Evolutionary conservation across 2,329 filamentous ascomycete genomes (phyloP).

Genomic region (Chaetomium strumarium): DNA sequence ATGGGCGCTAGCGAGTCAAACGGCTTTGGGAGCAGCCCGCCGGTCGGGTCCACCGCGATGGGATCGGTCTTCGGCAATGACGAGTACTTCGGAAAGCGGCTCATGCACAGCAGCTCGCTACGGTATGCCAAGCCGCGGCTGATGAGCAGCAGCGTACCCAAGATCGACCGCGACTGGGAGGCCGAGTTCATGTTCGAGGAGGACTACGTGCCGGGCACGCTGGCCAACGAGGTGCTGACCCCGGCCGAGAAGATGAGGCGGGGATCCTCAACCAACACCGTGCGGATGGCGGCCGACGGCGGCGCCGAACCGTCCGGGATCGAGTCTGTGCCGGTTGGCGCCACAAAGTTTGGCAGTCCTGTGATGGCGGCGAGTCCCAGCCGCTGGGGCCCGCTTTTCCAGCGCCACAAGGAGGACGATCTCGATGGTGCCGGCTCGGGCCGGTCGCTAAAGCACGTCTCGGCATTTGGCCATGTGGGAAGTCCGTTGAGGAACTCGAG

Average conservation of each 20-base stretch:
- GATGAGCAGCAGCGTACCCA: conserved; percentile 64
- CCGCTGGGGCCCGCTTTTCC: conserved; percentile 56
- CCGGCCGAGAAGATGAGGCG: conserved; percentile 61
- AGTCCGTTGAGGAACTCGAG: conserved; percentile 60
- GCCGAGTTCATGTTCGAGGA: conserved; percentile 76
- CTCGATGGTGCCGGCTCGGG: conserved; percentile 15
- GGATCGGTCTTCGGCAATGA: conserved; percentile 51
- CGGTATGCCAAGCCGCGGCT: conserved; percentile 61
- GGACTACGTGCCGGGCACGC: conserved; percentile 72
- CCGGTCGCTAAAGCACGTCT: conserved; percentile 39
- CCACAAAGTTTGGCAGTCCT: conserved; percentile 57
- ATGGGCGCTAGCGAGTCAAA: conserved; percentile 32
- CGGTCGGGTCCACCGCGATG: conserved; percentile 35
- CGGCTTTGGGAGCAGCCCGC: conserved; percentile 41
- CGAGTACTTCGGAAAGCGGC: conserved; percentile 63
- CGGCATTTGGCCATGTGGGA: conserved; percentile 61
- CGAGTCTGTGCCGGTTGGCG: conserved; percentile 40
- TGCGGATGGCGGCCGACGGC: conserved; percentile 42
- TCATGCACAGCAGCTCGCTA: conserved; percentile 57
- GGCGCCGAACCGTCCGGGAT: conserved; percentile 33
- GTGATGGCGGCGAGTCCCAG: conserved; percentile 51
- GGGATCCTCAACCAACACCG: conserved; percentile 40
- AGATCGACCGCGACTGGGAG: conserved; percentile 59
- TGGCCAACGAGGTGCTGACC: conserved; percentile 58
- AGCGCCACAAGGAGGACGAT: conserved; percentile 55